Evolutionary conservation across 768 basidiomycete genomes (phyloP).

Genomic region (Porphyrellus cyaneotinctus): DNA sequence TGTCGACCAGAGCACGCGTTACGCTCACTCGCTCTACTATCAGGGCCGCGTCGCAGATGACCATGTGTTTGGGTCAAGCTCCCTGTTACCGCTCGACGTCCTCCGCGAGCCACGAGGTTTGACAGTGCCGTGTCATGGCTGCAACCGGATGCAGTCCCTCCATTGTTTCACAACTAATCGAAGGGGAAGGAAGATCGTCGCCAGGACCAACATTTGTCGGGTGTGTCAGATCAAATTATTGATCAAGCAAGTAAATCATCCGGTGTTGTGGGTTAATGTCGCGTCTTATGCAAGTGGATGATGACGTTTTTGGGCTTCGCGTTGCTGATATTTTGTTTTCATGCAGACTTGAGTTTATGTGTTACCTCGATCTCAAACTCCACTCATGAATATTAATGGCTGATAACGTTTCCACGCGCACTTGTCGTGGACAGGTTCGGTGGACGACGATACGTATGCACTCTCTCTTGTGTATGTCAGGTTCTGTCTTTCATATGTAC

Average conservation of each 20-base stretch:
- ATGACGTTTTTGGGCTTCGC: too few species aligned
- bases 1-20: conserved; percentile 28
- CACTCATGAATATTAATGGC: not conserved
- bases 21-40: conserved; percentile 25
- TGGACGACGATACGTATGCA: conserved; percentile 1
- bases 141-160: conserved; percentile 28
- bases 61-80: conserved; percentile 20
- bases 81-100: conserved; percentile 26
- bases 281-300: conserved; percentile 13
- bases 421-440: not conserved
- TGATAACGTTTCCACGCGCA: not conserved
- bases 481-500: not conserved
- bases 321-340: conserved; percentile 4
- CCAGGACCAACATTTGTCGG: conserved; percentile 25
- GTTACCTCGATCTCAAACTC: not conserved
- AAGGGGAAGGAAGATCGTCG: conserved; percentile 16
- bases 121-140: conserved; percentile 24
- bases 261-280: conserved; percentile 22
- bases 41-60: conserved; percentile 26
- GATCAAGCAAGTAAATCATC: conserved; percentile 21
- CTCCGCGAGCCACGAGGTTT: conserved; percentile 25
- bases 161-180: conserved; percentile 22
- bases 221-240: conserved; percentile 31
- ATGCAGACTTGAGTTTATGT: conserved; percentile 5
- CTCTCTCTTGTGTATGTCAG: not conserved